Conservation (phyloP, 306 rosid genomes). For the Cyamopsis tetragonoloba region DNA sequence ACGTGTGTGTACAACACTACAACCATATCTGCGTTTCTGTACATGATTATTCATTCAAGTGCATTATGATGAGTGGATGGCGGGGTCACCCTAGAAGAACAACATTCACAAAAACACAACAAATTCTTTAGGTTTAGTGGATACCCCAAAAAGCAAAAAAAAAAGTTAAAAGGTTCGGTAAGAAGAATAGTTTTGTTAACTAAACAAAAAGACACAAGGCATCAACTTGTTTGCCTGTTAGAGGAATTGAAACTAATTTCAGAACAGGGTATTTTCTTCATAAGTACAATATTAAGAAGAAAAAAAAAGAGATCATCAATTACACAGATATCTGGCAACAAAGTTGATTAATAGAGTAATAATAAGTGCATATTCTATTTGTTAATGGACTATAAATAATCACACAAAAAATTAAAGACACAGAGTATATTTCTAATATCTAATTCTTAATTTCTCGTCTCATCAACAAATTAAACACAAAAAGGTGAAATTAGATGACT, state of each 20-base stretch:
- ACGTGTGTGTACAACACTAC: conserved; percentile 22
- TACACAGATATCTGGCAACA: conserved; percentile 6
- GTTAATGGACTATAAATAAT: conserved; percentile 15
- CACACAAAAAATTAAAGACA: conserved; percentile 10
- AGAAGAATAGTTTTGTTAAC: conserved; percentile 46
- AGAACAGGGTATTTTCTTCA: conserved; percentile 39
- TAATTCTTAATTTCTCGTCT: conserved; percentile 11
- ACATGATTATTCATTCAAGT: conserved; percentile 17
- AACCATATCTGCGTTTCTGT: not conserved
- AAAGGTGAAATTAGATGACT: conserved; percentile 18
- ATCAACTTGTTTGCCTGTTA: conserved; percentile 41
- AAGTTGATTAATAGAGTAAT: no score
- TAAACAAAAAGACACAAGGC: conserved; percentile 42
- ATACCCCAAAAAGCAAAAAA: conserved; percentile 53
- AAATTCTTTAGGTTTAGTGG: conserved; percentile 61
- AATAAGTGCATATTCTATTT: conserved; percentile 30
- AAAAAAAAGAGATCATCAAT: conserved; percentile 25
- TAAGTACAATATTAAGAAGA: conserved; percentile 39
- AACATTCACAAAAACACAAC: conserved; percentile 59
- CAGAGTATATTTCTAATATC: conserved; percentile 18
- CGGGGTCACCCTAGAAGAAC: conserved; percentile 55
- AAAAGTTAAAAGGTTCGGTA: conserved; percentile 45
- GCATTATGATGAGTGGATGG: conserved; percentile 49
- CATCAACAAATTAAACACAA: conserved; percentile 23
- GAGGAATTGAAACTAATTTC: conserved; percentile 28